phyloP scores from a whole-genome alignment of 2,329 filamentous ascomycete species.

The Fusarium zealandicum region DNA sequence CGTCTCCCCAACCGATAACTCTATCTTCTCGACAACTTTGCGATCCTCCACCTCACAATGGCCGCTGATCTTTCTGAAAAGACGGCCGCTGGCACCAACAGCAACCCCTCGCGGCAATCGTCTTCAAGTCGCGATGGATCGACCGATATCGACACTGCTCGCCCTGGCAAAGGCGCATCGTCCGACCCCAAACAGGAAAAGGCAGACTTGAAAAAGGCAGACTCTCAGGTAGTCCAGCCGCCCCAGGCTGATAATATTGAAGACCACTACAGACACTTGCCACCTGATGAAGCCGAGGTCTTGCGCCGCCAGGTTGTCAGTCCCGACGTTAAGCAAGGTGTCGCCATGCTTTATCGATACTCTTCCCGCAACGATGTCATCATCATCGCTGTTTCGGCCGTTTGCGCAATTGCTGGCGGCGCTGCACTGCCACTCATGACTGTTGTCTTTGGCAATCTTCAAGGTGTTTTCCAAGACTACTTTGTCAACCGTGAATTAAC shows the following conservation, averaged over 20 bases:
- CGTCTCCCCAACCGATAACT: background rate
- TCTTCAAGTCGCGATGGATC: conserved; percentile 49
- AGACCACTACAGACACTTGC: conserved; percentile 68
- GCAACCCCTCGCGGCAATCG: conserved; percentile 37
- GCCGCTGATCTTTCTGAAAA: conserved; percentile 37
- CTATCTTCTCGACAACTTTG: background rate
- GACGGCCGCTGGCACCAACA: conserved; percentile 32
- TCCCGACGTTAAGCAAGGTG: conserved; percentile 68
- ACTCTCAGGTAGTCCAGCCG: conserved; percentile 51
- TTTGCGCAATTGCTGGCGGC: conserved; percentile 75
- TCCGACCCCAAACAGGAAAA: conserved; percentile 27
- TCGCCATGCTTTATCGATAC: conserved; percentile 73
- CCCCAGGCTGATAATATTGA: conserved; percentile 50
- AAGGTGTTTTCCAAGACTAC: conserved; percentile 73
- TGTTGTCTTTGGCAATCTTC: conserved; percentile 78
- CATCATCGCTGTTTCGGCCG: conserved; percentile 65
- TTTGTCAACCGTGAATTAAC: conserved; percentile 54
- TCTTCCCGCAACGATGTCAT: conserved; percentile 69
- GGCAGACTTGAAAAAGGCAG: conserved; percentile 50
- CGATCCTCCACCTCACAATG: conserved; percentile 27
- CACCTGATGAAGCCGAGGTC: conserved; percentile 69
- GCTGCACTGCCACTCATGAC: conserved; percentile 83
- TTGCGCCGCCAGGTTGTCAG: conserved; percentile 73
- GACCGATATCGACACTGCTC: conserved; percentile 35
- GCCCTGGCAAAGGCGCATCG: conserved; percentile 20